Evolutionary conservation across 345 rosid species (phyloP).

Genomic region (Salix udensis): DNA sequence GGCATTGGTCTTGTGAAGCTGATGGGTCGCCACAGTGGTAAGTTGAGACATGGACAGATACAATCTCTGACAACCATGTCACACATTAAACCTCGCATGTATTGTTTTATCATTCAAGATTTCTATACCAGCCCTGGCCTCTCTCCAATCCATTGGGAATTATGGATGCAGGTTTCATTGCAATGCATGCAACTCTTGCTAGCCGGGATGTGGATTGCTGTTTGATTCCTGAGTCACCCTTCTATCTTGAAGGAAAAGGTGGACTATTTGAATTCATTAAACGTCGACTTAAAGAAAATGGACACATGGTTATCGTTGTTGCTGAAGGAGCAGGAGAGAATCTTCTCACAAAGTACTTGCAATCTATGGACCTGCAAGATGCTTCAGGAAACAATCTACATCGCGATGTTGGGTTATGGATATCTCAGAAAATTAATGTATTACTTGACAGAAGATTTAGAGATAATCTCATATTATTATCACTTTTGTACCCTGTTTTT

Average conservation of each 20-base stretch:
- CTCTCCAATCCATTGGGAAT: constrained; percentile 1
- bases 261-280: constrained; percentile 67
- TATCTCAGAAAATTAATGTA: constrained; percentile 71
- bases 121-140: background rate
- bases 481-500: no score
- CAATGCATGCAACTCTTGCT: constrained; percentile 74
- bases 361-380: constrained; percentile 48
- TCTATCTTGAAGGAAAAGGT: constrained; percentile 82
- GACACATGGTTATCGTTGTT: constrained; percentile 81
- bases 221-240: constrained; percentile 91
- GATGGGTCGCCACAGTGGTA: constrained; percentile 87
- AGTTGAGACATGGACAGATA: constrained; percentile 22
- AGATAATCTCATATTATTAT: background rate
- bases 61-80: background rate
- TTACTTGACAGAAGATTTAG: background rate
- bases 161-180: constrained; percentile 36
- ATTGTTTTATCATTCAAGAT: background rate
- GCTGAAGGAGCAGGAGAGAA: constrained; percentile 96
- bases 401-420: constrained; percentile 78
- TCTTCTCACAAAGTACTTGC: constrained; percentile 51
- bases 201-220: constrained; percentile 92
- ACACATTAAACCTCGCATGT: background rate
- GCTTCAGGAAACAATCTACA: constrained; percentile 86
- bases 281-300: constrained; percentile 64
- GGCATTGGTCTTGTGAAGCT: constrained; percentile 89